These are phyloP conservation scores for Euphorbia schlechtendalii DNA, from an alignment of 441 rosid species.

Conservation along the genomic window DNA sequence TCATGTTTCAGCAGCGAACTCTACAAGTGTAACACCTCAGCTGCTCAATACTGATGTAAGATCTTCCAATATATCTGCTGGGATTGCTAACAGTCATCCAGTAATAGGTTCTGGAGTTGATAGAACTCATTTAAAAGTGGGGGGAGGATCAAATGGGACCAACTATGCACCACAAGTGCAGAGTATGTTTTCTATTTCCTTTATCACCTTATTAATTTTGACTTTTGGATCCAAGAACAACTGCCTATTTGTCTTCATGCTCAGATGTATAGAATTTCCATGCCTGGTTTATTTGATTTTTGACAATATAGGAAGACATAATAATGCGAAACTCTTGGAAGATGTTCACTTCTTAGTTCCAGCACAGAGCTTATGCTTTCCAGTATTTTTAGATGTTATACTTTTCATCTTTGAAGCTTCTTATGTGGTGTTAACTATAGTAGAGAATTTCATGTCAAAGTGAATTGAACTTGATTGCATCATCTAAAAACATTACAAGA, in stretches of 20 bases:
- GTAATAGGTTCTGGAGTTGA: slow-evolving; percentile 44
- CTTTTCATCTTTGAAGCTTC: not conserved
- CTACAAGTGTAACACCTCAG: slow-evolving; percentile 35
- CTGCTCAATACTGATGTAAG: slow-evolving; percentile 36
- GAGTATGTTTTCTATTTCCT: slow-evolving; percentile 33
- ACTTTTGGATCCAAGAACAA: not conserved
- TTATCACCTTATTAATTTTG: not conserved
- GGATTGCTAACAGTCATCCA: slow-evolving; percentile 33
- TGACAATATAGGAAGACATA: not conserved
- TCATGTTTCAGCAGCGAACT: slow-evolving; percentile 33
- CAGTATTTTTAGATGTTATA: not conserved
- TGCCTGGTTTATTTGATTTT: not conserved
- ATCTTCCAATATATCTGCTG: slow-evolving; percentile 29
- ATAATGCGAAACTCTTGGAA: not conserved
- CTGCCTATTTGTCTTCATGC: not conserved
- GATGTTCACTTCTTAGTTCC: too few species aligned
- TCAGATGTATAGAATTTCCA: not conserved
- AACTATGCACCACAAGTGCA: slow-evolving; percentile 30
- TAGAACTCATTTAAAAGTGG: slow-evolving; percentile 37
- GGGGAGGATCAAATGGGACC: slow-evolving; percentile 45
- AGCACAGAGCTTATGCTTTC: not conserved
- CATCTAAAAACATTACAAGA: not conserved
- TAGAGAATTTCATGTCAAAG: not conserved
- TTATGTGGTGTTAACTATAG: not conserved
- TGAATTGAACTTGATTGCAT: not conserved